phyloP scores from a whole-genome alignment of 208 protist genomes.

The Trypanosoma platydactyli region DNA sequence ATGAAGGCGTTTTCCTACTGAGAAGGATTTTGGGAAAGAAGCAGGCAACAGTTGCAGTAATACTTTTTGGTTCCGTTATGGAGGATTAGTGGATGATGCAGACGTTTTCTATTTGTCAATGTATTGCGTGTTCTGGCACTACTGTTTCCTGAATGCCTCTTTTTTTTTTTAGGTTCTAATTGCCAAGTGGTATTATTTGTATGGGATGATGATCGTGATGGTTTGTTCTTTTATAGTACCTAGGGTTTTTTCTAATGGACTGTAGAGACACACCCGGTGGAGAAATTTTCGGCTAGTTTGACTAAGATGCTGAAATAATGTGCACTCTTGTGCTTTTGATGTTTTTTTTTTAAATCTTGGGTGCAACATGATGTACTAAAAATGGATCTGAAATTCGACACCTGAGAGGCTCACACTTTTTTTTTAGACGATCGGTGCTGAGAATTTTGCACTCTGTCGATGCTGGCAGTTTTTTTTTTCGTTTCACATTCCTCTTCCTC shows the following conservation, averaged over 20 bases:
- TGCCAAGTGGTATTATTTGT: constrained; percentile 63
- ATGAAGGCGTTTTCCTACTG: not conserved
- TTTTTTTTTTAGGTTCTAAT: constrained; percentile 50
- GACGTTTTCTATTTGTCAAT: constrained; percentile 38
- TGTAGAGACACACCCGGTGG: constrained; percentile 36
- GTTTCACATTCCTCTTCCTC: not conserved
- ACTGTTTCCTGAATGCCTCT: constrained; percentile 56
- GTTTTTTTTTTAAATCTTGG: constrained; percentile 36
- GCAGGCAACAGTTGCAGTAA: not conserved
- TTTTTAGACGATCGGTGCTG: constrained; percentile 16
- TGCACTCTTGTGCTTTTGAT: constrained; percentile 59
- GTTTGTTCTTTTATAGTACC: constrained; percentile 45
- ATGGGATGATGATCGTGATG: constrained; percentile 66
- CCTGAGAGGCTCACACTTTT: not conserved
- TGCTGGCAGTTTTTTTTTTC: not conserved
- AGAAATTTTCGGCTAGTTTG: constrained; percentile 44
- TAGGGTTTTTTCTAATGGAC: constrained; percentile 63
- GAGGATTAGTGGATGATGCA: not conserved
- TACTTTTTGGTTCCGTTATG: not conserved
- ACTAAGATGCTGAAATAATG: constrained; percentile 54
- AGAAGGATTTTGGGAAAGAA: not conserved
- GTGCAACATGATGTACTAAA: constrained; percentile 2
- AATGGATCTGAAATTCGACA: constrained; percentile 1
- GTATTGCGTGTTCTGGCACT: constrained; percentile 46
- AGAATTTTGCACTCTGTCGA: constrained; percentile 2